These are phyloP conservation scores for Cladophialophora chaetospira DNA, from an alignment of 2,329 filamentous ascomycete species.

Conservation along the genomic window DNA sequence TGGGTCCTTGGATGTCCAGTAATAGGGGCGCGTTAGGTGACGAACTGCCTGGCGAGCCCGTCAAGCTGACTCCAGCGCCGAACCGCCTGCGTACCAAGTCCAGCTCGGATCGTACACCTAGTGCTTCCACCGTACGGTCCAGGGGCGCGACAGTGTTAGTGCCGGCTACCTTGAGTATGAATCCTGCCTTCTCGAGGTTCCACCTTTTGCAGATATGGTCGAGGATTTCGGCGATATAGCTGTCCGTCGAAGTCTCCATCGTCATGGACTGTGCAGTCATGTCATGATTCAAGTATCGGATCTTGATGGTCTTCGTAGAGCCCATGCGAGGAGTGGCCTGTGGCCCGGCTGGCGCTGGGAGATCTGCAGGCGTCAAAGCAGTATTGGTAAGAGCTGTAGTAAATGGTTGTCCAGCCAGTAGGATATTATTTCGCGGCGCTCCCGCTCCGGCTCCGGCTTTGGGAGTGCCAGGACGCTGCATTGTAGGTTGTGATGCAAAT, in stretches of 20 bases:
- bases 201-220: slow-evolving; percentile 64
- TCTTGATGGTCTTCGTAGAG: slow-evolving; percentile 58
- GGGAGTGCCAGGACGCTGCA: slow-evolving; percentile 16
- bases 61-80: slow-evolving; percentile 58
- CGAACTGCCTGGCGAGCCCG: slow-evolving; percentile 62
- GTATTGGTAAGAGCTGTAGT: slow-evolving; percentile 49
- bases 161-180: slow-evolving; percentile 63
- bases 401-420: slow-evolving; percentile 46
- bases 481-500: slow-evolving; percentile 13
- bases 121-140: slow-evolving; percentile 65
- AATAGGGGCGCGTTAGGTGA: slow-evolving; percentile 67
- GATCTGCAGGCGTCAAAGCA: slow-evolving; percentile 49
- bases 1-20: slow-evolving; percentile 44
- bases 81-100: slow-evolving; percentile 65
- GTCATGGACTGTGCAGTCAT: slow-evolving; percentile 56
- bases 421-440: slow-evolving; percentile 42
- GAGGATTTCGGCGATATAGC: slow-evolving; percentile 68
- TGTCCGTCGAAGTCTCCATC: slow-evolving; percentile 63
- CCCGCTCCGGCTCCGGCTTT: slow-evolving; percentile 28
- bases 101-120: slow-evolving; percentile 61
- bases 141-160: slow-evolving; percentile 65
- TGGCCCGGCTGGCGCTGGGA: slow-evolving; percentile 44
- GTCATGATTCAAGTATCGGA: slow-evolving; percentile 63
- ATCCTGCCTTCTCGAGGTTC: slow-evolving; percentile 65
- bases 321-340: slow-evolving; percentile 59